These are phyloP conservation scores for Populus deltoides DNA, from an alignment of 345 rosid genomes.

Conservation along the genomic window DNA sequence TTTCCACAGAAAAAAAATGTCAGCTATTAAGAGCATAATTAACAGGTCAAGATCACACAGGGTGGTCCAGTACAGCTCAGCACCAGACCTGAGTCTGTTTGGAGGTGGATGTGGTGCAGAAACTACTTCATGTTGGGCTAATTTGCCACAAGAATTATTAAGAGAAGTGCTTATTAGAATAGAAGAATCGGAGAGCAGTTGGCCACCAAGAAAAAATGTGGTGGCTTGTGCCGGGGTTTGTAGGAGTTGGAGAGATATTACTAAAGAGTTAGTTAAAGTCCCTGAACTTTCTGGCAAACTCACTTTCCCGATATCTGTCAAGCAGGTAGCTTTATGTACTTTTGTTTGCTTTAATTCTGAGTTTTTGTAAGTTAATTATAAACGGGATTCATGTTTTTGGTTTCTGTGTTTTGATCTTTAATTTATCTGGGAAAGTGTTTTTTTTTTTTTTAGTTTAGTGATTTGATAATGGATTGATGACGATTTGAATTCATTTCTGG, in stretches of 20 bases:
- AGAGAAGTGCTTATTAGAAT: constrained; percentile 29
- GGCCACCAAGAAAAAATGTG: constrained; percentile 34
- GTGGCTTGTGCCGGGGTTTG: constrained; percentile 39
- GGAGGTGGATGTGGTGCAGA: background rate
- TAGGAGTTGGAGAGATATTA: constrained; percentile 30
- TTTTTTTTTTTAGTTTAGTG: background rate
- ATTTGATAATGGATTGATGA: background rate
- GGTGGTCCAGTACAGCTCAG: constrained; percentile 23
- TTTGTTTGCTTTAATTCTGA: background rate
- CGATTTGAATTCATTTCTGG: background rate
- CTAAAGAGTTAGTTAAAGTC: constrained; percentile 27
- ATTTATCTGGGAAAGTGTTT: background rate
- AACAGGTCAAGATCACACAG: constrained; percentile 27
- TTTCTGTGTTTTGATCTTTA: background rate
- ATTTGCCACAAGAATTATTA: constrained; percentile 32
- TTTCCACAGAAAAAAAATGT: constrained; percentile 3
- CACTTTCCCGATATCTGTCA: constrained; percentile 34
- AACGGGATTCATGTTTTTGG: background rate
- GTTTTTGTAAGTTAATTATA: background rate
- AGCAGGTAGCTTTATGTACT: constrained; percentile 20
- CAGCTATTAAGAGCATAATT: constrained; percentile 45
- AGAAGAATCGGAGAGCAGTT: constrained; percentile 29
- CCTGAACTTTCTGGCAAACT: constrained; percentile 29
- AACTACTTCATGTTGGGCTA: constrained; percentile 19
- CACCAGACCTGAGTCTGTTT: background rate